Percentiles rank a stretch among this genome's conserved stretches.
Evolutionary conservation across 257 asterid genomes (phyloP).

Genomic region (Solanum dulcamara): DNA sequence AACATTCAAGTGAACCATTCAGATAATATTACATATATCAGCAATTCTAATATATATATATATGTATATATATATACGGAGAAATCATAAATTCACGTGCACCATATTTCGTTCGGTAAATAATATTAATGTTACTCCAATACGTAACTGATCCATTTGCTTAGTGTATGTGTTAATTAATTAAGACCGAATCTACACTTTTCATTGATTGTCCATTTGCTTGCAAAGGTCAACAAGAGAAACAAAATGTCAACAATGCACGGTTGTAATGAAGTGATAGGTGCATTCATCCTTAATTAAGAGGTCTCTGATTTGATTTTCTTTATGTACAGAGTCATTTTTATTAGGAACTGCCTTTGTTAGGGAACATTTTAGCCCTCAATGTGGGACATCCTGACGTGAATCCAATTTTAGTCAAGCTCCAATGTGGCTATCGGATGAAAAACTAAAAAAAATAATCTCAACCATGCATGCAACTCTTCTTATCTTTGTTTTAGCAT

Average conservation of each 20-base stretch:
- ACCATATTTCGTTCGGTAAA: background rate
- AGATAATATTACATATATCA: accelerated
- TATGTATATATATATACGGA: background rate
- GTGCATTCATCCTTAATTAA: too few relatives aligned
- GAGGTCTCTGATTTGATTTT: too few relatives aligned
- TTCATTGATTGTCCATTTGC: background rate
- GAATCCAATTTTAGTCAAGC: too few relatives aligned
- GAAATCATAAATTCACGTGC: background rate
- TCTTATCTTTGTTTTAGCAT: background rate
- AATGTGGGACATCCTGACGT: too few relatives aligned
- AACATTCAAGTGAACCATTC: too few relatives aligned
- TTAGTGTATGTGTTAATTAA: background rate
- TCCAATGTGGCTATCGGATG: too few relatives aligned
- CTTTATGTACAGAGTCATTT: too few relatives aligned
- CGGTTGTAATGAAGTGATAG: too few relatives aligned
- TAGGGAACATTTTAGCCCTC: too few relatives aligned
- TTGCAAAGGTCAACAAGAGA: background rate
- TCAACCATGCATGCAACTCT: background rate
- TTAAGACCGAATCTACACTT: background rate
- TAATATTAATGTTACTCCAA: background rate
- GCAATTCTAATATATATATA: background rate
- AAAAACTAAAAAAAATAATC: background rate
- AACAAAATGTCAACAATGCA: too few relatives aligned
- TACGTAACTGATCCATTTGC: background rate
- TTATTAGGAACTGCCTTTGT: too few relatives aligned